Evolutionary conservation across 768 basidiomycete species (phyloP), one percentile per base, ranked within the genome.

Genomic region (Inosperma sp.): DNA sequence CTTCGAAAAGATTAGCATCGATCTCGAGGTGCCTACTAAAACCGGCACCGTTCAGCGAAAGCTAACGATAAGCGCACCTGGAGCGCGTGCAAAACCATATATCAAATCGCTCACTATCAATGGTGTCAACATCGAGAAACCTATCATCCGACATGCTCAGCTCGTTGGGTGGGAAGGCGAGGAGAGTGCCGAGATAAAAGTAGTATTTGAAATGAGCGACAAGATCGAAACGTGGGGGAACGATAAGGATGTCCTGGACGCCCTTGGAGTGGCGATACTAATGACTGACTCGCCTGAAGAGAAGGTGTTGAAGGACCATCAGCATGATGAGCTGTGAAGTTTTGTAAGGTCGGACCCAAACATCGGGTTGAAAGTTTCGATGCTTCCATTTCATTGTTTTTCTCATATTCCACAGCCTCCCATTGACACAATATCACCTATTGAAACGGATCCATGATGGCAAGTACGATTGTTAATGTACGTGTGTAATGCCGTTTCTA

Each of bases 141-240:
- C 85, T 1, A 59, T 84, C 29, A 75, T 91, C 23, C 64, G 49
- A 9, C 87, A 90, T 54, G 73, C 73, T n/a, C 72, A 86, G 44
- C 76, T 88, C n/a, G 66, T 66, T 7, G 55, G 66, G 4, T 86
- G 86, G 0, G 83, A 78, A 0, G 64, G 73, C 7, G 39, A 23
- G 8, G 22, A 44, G 16, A 29, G 10, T n/a, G 10, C 19, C 30
- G 42, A 51, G 14, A 19, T 34, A 3, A 21, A 7, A 2, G 63
- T 89, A 13, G 70, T 69, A 30, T 89, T 88, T 57, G 76, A 79
- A 57, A 88, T 90, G 86, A 80, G 75, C 43, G 72, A 69, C 4
- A 62, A 61, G 19, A 44, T 67, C 2, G 58, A 68, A 49, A 52
- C 26, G 4, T 71, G 71, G 71, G 71, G 70, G 6, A 70, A 69